Conservation (phyloP, 2,329 filamentous ascomycete genomes). For the Calonectria pauciramosa region DNA sequence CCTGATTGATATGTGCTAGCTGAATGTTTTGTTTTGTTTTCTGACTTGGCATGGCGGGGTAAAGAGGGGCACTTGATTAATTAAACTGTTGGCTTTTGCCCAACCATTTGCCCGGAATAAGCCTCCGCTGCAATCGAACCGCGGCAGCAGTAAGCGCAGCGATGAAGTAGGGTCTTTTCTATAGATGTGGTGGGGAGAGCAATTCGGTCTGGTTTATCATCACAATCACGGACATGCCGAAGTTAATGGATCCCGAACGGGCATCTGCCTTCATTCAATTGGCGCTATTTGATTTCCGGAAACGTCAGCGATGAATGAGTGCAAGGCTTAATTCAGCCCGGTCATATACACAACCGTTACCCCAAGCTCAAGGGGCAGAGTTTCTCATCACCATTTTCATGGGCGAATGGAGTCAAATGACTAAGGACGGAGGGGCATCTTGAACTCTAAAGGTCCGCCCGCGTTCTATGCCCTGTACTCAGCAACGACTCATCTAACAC, state of each 20-base stretch:
- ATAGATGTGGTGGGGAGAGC: background rate
- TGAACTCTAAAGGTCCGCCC: background rate
- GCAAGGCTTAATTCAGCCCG: background rate
- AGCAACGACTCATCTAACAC: background rate
- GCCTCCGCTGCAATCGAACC: background rate
- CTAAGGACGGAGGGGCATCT: background rate
- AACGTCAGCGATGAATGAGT: background rate
- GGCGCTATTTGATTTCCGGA: background rate
- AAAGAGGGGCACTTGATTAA: conserved; percentile 12
- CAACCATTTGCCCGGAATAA: background rate
- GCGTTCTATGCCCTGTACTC: background rate
- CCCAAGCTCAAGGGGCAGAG: background rate
- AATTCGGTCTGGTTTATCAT: background rate
- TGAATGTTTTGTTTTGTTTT: background rate
- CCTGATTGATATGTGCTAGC: background rate
- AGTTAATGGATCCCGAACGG: background rate
- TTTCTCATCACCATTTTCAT: background rate
- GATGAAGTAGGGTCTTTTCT: background rate
- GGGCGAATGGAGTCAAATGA: background rate
- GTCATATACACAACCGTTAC: background rate
- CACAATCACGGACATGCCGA: background rate
- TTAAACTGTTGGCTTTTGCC: background rate
- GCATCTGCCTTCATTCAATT: background rate
- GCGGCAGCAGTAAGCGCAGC: background rate
- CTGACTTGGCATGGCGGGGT: background rate